Evolutionary conservation across 208 protist genomes (phyloP).

Genomic region (Acanthamoeba castellanii): DNA sequence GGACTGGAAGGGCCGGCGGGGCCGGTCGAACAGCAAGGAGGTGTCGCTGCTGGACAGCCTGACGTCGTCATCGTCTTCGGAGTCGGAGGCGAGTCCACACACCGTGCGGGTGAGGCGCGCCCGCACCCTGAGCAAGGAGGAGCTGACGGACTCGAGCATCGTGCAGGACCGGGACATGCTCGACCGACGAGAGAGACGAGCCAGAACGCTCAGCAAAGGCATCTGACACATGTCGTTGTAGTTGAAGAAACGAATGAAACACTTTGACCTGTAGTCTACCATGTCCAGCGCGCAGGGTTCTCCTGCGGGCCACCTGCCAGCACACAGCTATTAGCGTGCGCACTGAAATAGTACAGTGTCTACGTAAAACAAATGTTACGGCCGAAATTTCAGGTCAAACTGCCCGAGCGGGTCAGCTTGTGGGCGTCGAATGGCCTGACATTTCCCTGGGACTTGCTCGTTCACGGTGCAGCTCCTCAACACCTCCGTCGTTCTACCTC

Average conservation of each 20-base stretch:
- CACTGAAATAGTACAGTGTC: too few species aligned
- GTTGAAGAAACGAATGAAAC: background rate
- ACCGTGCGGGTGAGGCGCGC: background rate
- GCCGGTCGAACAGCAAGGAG: constrained; percentile 10
- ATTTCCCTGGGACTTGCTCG: too few species aligned
- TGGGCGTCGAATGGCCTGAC: too few species aligned
- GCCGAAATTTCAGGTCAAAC: background rate
- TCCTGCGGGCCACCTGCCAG: too few species aligned
- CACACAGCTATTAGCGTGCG: too few species aligned
- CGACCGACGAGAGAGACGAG: constrained; percentile 12
- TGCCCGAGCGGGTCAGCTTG: background rate
- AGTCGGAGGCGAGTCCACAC: background rate
- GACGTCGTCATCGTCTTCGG: background rate
- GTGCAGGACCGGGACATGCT: background rate
- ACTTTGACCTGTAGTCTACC: background rate
- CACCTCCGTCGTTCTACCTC: too few species aligned
- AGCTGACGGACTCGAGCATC: background rate
- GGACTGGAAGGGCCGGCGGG: background rate
- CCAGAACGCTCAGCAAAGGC: constrained; percentile 6
- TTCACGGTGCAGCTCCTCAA: too few species aligned
- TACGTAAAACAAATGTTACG: background rate
- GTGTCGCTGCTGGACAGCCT: background rate
- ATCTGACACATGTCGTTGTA: background rate
- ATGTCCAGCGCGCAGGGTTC: too few species aligned
- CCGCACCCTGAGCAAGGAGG: constrained; percentile 28